Evolutionary conservation across 2,329 filamentous ascomycete genomes (phyloP).

Genomic region (Neurospora sp.): DNA sequence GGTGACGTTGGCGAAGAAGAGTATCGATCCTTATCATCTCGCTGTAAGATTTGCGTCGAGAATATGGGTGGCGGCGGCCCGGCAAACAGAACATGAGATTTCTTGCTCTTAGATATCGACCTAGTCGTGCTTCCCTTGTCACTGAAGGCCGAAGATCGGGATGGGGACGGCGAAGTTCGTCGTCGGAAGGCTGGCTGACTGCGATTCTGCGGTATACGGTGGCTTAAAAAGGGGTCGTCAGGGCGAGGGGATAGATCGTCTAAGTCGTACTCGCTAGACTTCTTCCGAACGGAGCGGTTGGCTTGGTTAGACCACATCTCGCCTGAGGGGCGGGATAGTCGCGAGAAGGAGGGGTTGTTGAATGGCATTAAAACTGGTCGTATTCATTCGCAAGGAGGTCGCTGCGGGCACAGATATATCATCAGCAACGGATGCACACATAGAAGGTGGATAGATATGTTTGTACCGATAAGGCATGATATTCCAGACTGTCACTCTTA

Average conservation of each 20-base stretch:
- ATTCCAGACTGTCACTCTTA: neutral
- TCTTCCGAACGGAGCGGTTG: constrained; percentile 18
- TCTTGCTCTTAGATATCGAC: constrained; percentile 24
- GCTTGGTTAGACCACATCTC: constrained; percentile 6
- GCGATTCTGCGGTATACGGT: constrained; percentile 5
- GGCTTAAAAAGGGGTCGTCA: constrained; percentile 16
- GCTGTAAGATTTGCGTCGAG: constrained; percentile 29
- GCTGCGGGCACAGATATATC: neutral
- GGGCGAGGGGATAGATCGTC: constrained; percentile 23
- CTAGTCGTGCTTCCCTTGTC: constrained; percentile 19
- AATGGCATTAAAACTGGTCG: neutral
- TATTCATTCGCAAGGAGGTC: neutral
- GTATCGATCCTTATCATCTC: constrained; percentile 21
- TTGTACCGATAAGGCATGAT: neutral
- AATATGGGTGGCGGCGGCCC: constrained; percentile 44
- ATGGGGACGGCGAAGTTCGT: constrained; percentile 7
- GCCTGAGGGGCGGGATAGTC: neutral
- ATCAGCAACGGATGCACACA: neutral
- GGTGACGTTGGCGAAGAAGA: neutral
- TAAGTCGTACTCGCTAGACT: constrained; percentile 26
- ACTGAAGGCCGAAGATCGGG: constrained; percentile 9
- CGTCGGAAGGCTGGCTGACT: constrained; percentile 6
- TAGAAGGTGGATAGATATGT: neutral
- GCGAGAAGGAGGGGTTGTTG: neutral
- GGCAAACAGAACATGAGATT: constrained; percentile 29